Percentiles rank a stretch among this genome's conserved stretches.
Evolutionary conservation across 1,284 basidiomycete species (phyloP).

Genomic region (Tilletia walkeri): DNA sequence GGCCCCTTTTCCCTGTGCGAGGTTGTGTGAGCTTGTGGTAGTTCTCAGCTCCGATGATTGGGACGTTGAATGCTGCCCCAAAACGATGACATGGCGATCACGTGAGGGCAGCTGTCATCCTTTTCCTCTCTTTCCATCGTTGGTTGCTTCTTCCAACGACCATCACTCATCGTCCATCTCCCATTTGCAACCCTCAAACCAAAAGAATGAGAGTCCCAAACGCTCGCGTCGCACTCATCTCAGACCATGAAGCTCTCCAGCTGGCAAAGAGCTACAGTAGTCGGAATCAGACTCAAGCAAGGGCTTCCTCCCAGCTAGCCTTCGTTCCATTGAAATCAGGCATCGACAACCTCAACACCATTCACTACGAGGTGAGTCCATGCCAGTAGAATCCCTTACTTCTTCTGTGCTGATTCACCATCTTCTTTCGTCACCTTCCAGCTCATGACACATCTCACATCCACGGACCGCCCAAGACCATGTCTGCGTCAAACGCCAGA

Average conservation of each 20-base stretch:
- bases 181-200: too few species aligned
- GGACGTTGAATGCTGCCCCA: too few species aligned
- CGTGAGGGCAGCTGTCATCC: too few species aligned
- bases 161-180: too few species aligned
- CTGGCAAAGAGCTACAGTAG: neutral
- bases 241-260: neutral
- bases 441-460: neutral
- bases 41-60: too few species aligned
- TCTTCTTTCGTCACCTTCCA: neutral
- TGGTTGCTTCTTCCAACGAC: too few species aligned
- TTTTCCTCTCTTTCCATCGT: too few species aligned
- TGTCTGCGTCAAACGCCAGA: neutral
- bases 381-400: too few species aligned
- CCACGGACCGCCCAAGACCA: neutral
- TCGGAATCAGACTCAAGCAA: too few species aligned
- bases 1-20: neutral
- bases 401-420: too few species aligned
- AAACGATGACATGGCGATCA: too few species aligned
- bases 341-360: constrained; percentile 4
- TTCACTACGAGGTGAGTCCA: constrained; percentile 7
- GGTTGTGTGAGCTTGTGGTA: neutral
- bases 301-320: too few species aligned
- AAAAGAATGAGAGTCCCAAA: neutral
- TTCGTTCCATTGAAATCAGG: neutral
- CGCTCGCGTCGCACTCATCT: neutral